These are phyloP conservation scores for Larix kaempferi DNA, from an alignment of 75 land plant species.

Conservation along the genomic window DNA sequence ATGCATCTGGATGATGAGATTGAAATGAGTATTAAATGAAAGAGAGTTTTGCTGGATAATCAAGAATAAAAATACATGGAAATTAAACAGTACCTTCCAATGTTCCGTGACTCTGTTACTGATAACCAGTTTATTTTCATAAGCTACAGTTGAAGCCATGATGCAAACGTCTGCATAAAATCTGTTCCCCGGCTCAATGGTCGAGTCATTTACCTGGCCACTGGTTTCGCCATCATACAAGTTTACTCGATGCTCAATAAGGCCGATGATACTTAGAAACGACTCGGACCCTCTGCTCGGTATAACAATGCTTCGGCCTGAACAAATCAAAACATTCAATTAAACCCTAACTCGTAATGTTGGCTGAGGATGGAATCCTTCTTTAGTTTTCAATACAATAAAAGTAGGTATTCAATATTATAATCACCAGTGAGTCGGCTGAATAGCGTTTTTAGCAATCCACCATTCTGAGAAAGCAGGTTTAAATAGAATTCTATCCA, in stretches of 20 bases:
- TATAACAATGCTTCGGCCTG: background rate
- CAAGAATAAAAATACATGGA: too few relatives aligned
- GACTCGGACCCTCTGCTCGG: background rate
- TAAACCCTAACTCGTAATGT: background rate
- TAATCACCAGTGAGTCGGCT: constrained; percentile 33
- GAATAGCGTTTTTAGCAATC: background rate
- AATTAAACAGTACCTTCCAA: too few relatives aligned
- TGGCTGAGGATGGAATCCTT: too few relatives aligned
- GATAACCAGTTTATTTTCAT: too few relatives aligned
- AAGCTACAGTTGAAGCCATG: too few relatives aligned
- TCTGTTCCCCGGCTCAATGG: background rate
- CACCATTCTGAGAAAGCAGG: constrained; percentile 1
- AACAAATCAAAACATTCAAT: too few relatives aligned
- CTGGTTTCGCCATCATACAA: background rate
- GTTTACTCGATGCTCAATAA: background rate
- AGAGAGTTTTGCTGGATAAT: too few relatives aligned
- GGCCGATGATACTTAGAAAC: background rate
- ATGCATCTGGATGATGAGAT: too few relatives aligned
- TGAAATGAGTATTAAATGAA: too few relatives aligned
- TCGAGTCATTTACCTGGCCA: background rate
- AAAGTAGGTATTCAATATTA: background rate
- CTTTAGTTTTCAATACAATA: too few relatives aligned
- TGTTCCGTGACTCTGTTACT: too few relatives aligned
- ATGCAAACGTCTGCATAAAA: too few relatives aligned
- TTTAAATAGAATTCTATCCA: background rate